These are phyloP conservation scores for Globisporangium emineosum DNA, from an alignment of 352 stramenopile species.

Conservation along the genomic window DNA sequence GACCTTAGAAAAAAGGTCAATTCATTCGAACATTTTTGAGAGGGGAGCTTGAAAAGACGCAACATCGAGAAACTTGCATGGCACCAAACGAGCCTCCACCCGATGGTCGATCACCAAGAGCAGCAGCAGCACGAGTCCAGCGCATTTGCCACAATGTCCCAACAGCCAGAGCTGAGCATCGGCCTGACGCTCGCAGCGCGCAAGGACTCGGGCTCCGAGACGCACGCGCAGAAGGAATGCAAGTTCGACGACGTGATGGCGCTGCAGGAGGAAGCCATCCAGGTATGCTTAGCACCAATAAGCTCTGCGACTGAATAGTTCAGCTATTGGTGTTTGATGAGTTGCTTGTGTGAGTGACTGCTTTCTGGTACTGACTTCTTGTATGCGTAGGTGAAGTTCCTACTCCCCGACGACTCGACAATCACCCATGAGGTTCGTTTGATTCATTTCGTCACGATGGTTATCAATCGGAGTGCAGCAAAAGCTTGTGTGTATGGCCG, in stretches of 20 bases:
- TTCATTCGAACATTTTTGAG: not conserved
- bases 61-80: not conserved
- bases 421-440: slow-evolving; percentile 31
- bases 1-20: not conserved
- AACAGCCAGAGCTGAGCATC: slow-evolving; percentile 19
- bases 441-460: not conserved
- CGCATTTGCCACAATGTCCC: slow-evolving; percentile 12
- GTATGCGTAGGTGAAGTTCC: slow-evolving; percentile 40
- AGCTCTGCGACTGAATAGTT: not conserved
- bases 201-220: slow-evolving; percentile 15
- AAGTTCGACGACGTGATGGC: slow-evolving; percentile 61
- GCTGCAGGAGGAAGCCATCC: slow-evolving; percentile 53
- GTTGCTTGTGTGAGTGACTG: not conserved
- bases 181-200: slow-evolving; percentile 22
- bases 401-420: slow-evolving; percentile 54
- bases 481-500: not conserved
- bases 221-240: slow-evolving; percentile 25
- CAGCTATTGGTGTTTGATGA: not conserved
- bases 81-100: not conserved
- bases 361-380: not conserved
- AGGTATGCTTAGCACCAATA: slow-evolving; percentile 18
- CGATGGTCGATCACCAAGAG: slow-evolving; percentile 10
- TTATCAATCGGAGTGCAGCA: not conserved
- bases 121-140: slow-evolving; percentile 14
- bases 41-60: slow-evolving; percentile 8